Evolutionary conservation across 345 rosid genomes (phyloP).

Genomic region (Noccaea caerulescens): DNA sequence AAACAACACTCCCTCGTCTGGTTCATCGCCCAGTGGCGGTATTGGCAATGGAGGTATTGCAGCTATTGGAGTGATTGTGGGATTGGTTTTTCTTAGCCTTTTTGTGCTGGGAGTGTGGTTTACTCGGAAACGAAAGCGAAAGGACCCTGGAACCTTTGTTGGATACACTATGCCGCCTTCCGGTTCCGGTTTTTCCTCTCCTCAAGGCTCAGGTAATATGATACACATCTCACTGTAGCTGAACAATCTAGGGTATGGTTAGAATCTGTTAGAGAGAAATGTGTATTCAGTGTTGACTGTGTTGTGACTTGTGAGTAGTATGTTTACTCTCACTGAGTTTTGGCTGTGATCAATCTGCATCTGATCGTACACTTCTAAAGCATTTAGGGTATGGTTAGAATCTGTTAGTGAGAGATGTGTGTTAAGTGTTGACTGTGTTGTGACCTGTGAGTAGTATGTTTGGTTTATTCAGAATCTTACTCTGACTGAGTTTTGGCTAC

Average conservation of each 20-base stretch:
- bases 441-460: not conserved
- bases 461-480: slow-evolving; percentile 11
- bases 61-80: slow-evolving; percentile 68
- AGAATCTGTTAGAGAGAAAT: not conserved
- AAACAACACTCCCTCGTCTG: slow-evolving; percentile 47
- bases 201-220: slow-evolving; percentile 83
- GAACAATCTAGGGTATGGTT: not conserved
- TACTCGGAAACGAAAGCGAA: slow-evolving; percentile 61
- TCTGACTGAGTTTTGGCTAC: not conserved
- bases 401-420: slow-evolving; percentile 10
- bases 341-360: not conserved
- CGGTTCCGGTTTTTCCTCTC: slow-evolving; percentile 70
- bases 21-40: slow-evolving; percentile 36
- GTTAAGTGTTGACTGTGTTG: not conserved
- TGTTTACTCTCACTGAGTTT: slow-evolving; percentile 1
- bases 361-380: not conserved
- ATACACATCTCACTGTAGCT: not conserved
- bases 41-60: slow-evolving; percentile 61
- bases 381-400: not conserved
- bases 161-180: slow-evolving; percentile 79
- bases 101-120: slow-evolving; percentile 77
- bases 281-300: not conserved
- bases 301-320: not conserved
- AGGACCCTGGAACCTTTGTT: slow-evolving; percentile 48
- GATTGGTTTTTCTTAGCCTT: slow-evolving; percentile 64